Base-by-base conservation (phyloP, 2,329 filamentous ascomycete species). In the Helotiales sp. region DNA sequence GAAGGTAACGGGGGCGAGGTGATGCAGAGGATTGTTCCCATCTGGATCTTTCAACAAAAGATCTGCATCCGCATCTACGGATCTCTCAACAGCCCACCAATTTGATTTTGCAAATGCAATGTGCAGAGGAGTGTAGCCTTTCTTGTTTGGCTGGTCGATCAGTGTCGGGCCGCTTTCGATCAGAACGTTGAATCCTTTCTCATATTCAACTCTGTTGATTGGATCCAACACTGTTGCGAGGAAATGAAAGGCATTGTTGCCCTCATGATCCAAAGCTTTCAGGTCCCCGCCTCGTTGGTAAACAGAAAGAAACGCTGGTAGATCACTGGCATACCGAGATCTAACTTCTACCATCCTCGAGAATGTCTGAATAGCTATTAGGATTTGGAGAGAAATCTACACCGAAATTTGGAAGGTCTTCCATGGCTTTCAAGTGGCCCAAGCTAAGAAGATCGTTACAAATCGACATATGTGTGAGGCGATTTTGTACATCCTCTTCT, bases 231-330 rank as follows among this genome's bases (percentile, higher is more conserved):
- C 5, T 5, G 37, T 24, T 5, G 37, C 32, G 5, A 70, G 57
- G n/a, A 66, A 34, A 58, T 66, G 63, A 15, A 68, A 58, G 13
- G 54, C 61, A 49, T 62, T 65, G 20, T 65, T 68, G 4, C 66
- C 68, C 10, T 64, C 60, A 17, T 70, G 63, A 26, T 70, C 64
- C 10, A 62, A 37, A n/a, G 63, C 65, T 15, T 40, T 34, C 7
- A 68, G 15, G 34, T 66, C 34, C 7, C 30, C 50, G 6, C 65
- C 63, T 32, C 17, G 58, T 15, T 60, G 50, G 50, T 55, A 66
- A 13, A 70, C 26, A 8, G 60, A 47, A 28, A 45, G 40, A 22
- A 30, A 47, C 5, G 22, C 34, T 20, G 52, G 30, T 22, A 57
- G 61, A 34, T 65, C 63, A 5, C 52, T 57, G 10, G 15, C 30